Evolutionary conservation across 768 basidiomycete genomes (phyloP).

Genomic region (Pisolithus marmoratus): DNA sequence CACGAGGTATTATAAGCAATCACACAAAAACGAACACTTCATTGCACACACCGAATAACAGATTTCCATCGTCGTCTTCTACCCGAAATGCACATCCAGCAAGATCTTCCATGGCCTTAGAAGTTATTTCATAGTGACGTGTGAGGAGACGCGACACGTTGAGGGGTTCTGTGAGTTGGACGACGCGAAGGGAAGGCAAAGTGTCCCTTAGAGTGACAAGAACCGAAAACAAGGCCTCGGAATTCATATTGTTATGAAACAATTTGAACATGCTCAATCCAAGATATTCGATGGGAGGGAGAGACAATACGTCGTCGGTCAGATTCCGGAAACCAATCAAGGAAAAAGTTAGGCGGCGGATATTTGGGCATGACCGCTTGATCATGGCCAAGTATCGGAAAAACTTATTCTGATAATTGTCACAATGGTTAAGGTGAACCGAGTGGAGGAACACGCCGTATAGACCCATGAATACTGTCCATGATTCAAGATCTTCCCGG

Average conservation of each 20-base stretch:
- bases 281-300: constrained; percentile 13
- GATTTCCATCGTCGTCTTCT: no score
- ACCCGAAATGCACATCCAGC: no score
- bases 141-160: constrained; percentile 14
- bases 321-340: not conserved
- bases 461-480: constrained; percentile 8
- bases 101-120: no score
- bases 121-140: no score
- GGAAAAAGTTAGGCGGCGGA: constrained; percentile 15
- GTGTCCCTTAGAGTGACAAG: constrained; percentile 10
- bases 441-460: constrained; percentile 14
- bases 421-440: constrained; percentile 4
- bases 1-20: no score
- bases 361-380: constrained; percentile 9
- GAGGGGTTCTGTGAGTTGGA: constrained; percentile 14
- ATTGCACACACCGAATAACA: no score
- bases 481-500: not conserved
- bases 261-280: constrained; percentile 5
- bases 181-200: constrained; percentile 14
- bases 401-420: no score
- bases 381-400: constrained; percentile 4
- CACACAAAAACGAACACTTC: no score
- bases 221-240: constrained; percentile 7
- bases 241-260: constrained; percentile 1
- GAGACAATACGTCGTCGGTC: not conserved